Percentiles rank a stretch among this genome's conserved stretches.
These are phyloP conservation scores for Chlamydomonas sphaeroides DNA, from an alignment of 139 green algal genomes.

Conservation along the genomic window DNA sequence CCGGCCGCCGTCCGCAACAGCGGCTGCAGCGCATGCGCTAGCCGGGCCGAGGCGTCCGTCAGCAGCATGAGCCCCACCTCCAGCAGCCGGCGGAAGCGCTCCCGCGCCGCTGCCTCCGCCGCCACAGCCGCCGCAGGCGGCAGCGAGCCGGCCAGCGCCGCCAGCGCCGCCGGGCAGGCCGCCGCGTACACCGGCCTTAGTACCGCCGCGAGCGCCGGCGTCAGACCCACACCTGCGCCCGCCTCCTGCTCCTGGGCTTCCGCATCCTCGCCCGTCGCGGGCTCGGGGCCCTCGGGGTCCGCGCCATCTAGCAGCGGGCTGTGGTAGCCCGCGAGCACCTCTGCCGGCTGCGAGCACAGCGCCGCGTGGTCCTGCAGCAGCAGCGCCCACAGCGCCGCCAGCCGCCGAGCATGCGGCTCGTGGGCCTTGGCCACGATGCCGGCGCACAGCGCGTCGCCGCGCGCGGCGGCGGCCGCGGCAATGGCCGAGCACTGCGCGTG, in stretches of 20 bases:
- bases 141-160: conserved; percentile 43
- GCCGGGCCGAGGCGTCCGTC: conserved; percentile 14
- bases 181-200: conserved; percentile 54
- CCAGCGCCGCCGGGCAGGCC: conserved; percentile 56
- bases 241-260: background rate
- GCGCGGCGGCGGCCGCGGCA: conserved; percentile 10
- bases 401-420: conserved; percentile 25
- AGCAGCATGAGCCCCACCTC: conserved; percentile 59
- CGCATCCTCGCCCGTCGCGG: too few species aligned
- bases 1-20: background rate
- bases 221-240: background rate
- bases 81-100: conserved; percentile 50
- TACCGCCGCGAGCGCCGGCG: conserved; percentile 27
- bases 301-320: conserved; percentile 51
- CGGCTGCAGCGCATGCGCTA: background rate
- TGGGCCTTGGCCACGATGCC: conserved; percentile 49
- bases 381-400: conserved; percentile 58
- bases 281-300: background rate
- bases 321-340: conserved; percentile 52
- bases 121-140: background rate
- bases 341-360: conserved; percentile 53
- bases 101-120: background rate
- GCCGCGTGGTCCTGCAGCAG: conserved; percentile 72
- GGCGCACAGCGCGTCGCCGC: conserved; percentile 37
- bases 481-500: conserved; percentile 32